These are phyloP conservation scores for Epicoccum nigrum DNA, from an alignment of 2,329 filamentous ascomycete species.

Conservation along the genomic window DNA sequence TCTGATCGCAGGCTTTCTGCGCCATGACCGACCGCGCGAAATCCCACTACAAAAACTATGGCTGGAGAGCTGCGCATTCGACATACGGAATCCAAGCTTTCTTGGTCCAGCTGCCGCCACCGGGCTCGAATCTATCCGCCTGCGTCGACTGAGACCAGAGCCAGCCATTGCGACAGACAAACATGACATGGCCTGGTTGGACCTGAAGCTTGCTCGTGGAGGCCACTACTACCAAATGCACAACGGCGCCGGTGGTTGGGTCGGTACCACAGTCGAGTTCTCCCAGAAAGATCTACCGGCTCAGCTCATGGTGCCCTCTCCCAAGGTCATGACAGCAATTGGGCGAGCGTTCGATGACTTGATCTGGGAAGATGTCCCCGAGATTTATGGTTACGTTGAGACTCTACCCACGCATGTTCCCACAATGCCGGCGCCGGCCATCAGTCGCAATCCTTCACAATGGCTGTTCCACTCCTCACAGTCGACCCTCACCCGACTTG, in stretches of 20 bases:
- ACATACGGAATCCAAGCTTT: constrained; percentile 25
- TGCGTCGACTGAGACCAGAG: constrained; percentile 49
- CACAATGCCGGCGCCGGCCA: constrained; percentile 9
- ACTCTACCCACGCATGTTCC: constrained; percentile 15
- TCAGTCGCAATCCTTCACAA: constrained; percentile 19
- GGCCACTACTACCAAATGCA: constrained; percentile 35
- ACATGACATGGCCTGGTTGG: constrained; percentile 27
- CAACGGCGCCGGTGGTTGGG: constrained; percentile 41
- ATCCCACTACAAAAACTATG: constrained; percentile 50
- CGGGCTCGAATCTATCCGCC: constrained; percentile 50
- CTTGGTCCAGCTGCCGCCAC: constrained; percentile 29
- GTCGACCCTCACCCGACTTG: constrained; percentile 40
- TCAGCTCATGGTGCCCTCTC: constrained; percentile 3
- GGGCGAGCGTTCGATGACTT: constrained; percentile 30
- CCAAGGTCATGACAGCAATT: constrained; percentile 23
- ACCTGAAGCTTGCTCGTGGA: constrained; percentile 39
- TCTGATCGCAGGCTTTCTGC: constrained; percentile 51
- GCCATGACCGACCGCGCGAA: constrained; percentile 33
- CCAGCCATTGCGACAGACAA: constrained; percentile 8
- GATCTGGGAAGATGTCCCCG: constrained; percentile 37
- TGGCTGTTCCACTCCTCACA: constrained; percentile 31
- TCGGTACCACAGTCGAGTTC: constrained; percentile 37
- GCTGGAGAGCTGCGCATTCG: constrained; percentile 53
- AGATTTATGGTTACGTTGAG: constrained; percentile 30
- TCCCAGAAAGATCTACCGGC: constrained; percentile 11